Evolutionary conservation across 2,329 filamentous ascomycete genomes (phyloP).

Genomic region (Hymenoscyphus fructigenus): DNA sequence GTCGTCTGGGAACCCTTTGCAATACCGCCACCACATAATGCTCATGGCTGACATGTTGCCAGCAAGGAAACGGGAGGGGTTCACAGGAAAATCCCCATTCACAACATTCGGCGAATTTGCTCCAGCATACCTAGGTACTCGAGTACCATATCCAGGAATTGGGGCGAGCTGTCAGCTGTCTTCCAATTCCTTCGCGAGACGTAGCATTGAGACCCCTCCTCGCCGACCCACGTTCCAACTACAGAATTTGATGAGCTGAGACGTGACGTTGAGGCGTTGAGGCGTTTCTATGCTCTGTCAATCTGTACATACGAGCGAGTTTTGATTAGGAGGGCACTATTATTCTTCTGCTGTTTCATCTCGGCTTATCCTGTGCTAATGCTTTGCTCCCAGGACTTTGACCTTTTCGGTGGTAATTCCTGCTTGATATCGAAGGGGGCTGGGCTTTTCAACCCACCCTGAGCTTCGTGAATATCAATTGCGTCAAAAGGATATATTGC

Average conservation of each 20-base stretch:
- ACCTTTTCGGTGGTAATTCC: neutral
- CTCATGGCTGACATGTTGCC: neutral
- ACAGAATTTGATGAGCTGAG: neutral
- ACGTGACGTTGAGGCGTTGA: neutral
- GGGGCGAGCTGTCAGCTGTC: conserved; percentile 2
- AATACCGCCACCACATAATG: neutral
- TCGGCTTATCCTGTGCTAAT: neutral
- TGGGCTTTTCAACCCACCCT: no score
- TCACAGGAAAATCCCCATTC: neutral
- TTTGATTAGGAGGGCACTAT: neutral
- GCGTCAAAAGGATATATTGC: neutral
- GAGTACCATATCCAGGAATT: neutral
- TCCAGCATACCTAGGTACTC: neutral
- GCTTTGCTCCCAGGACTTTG: neutral
- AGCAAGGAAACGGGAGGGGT: neutral
- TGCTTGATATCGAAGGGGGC: no score
- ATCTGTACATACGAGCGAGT: neutral
- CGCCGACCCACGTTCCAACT: neutral
- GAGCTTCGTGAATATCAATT: neutral
- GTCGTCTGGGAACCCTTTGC: neutral
- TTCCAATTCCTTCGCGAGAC: neutral
- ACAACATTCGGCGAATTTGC: neutral
- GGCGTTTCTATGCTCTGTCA: neutral
- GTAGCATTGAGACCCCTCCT: neutral
- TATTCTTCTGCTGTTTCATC: neutral